Evolutionary conservation across 139 green algal species (phyloP), one percentile per base, ranked within the genome.

Genomic region (Chlamydomonas eustigma): DNA sequence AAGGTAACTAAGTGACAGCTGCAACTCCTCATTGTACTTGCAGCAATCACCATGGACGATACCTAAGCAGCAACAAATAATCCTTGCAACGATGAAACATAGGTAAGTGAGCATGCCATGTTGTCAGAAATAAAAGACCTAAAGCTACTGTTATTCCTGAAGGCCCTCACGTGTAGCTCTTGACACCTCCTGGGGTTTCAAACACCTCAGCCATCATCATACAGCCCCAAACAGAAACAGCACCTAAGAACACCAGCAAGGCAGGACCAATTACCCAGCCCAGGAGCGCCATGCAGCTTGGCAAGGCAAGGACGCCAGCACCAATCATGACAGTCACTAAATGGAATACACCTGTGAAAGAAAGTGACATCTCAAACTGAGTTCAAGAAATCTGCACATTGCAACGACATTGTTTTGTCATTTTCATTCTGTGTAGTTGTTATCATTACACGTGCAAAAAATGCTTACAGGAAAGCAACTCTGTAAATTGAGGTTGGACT

Each of bases 231-330:
- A 83, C 6, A 2, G 78, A 71, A 4, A 71, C 36, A 8, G 35
- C 36, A 39, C 37, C 51, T 18, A 78, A 78, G 34, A 64, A 25
- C 1, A 28, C 39, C 4, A 78, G 37, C 35, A 58, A 30, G 18
- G 28, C 3, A 12, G 34, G 52, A 3, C 73, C 73, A 2, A 37
- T 38, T 2, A 78, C 51, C 73, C 73, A 78, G 22, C 73, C 73
- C 24, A 78, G 58, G 37, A 36, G 64, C 3, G 73, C 50, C 24
- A 78, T 6, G 2, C 51, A 33, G 50, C 66, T 70, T 33, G 72
- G 72, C 3, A 77, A 51, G 72, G 44, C 44, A 32, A 77, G 72
- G 33, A 77, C 33, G 72, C 72, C 72, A 51, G 72, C 72, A n/a
- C 72, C 72, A 34, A 77, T 77, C 39, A 77, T 77, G 4, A 51